Evolutionary conservation across 2,329 filamentous ascomycete species (phyloP).

Genomic region (Alternaria sp.): DNA sequence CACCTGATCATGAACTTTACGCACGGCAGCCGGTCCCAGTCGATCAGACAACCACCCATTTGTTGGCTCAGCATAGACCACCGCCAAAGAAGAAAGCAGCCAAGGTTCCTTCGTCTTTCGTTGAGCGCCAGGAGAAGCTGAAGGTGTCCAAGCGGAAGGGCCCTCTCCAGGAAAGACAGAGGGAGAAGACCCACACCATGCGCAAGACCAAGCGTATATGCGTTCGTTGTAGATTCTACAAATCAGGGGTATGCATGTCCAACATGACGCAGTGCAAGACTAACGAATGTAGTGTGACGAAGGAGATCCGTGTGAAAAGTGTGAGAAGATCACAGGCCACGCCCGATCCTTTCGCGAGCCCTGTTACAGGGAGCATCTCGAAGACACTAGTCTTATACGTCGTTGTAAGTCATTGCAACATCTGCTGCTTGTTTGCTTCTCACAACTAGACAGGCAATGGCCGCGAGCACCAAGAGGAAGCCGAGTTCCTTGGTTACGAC

Average conservation of each 20-base stretch:
- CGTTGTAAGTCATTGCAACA: slow-evolving; percentile 28
- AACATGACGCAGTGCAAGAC: neutral
- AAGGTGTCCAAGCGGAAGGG: slow-evolving; percentile 43
- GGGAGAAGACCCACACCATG: slow-evolving; percentile 44
- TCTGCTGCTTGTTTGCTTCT: neutral
- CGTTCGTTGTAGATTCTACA: slow-evolving; percentile 46
- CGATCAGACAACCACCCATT: slow-evolving; percentile 8
- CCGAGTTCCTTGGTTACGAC: slow-evolving; percentile 39
- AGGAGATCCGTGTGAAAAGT: slow-evolving; percentile 41
- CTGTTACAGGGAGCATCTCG: slow-evolving; percentile 43
- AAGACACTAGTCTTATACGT: slow-evolving; percentile 40
- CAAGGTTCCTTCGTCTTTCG: slow-evolving; percentile 42
- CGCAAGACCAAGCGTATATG: slow-evolving; percentile 42
- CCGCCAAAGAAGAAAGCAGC: slow-evolving; percentile 33
- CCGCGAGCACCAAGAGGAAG: slow-evolving; percentile 44
- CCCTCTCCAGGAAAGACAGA: slow-evolving; percentile 33
- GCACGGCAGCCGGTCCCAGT: slow-evolving; percentile 13
- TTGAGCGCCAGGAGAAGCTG: slow-evolving; percentile 40
- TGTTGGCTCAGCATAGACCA: slow-evolving; percentile 19
- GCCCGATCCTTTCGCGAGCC: slow-evolving; percentile 41
- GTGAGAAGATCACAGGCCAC: slow-evolving; percentile 36
- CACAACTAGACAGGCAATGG: slow-evolving; percentile 39
- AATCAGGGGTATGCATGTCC: slow-evolving; percentile 33
- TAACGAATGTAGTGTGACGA: slow-evolving; percentile 38
- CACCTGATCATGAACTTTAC: slow-evolving; percentile 20